These are phyloP conservation scores for Aspergillus fijiensis DNA, from an alignment of 2,329 filamentous ascomycete genomes.

Conservation along the genomic window DNA sequence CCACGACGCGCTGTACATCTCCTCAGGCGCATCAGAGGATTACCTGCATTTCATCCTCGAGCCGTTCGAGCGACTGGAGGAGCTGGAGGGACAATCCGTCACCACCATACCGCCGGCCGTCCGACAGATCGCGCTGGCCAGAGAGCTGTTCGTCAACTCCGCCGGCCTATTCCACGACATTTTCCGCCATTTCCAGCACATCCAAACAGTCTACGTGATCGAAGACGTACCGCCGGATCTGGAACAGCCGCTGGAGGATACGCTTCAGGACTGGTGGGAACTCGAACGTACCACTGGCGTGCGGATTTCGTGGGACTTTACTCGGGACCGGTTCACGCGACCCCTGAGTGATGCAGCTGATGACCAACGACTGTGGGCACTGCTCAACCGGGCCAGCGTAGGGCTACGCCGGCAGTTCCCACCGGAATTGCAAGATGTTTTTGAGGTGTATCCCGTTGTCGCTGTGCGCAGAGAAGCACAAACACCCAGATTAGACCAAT, in stretches of 20 bases:
- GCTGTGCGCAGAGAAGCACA: too few relatives aligned
- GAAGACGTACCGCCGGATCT: background rate
- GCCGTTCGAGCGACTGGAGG: background rate
- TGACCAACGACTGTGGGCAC: too few relatives aligned
- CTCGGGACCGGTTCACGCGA: too few relatives aligned
- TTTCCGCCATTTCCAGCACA: background rate
- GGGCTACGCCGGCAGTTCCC: too few relatives aligned
- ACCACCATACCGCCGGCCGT: background rate
- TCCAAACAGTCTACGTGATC: background rate
- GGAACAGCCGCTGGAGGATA: background rate
- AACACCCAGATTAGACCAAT: too few relatives aligned
- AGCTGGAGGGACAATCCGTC: background rate
- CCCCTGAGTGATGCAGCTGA: too few relatives aligned
- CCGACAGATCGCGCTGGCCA: background rate
- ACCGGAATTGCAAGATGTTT: too few relatives aligned
- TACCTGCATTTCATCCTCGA: background rate
- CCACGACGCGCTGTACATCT: background rate
- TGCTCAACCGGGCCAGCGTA: too few relatives aligned
- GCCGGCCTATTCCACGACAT: background rate
- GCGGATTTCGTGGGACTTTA: too few relatives aligned
- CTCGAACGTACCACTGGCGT: background rate
- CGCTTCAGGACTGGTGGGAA: background rate
- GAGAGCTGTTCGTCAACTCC: background rate
- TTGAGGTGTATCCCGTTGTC: too few relatives aligned
- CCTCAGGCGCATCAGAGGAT: background rate